Conservation (phyloP, 2,329 filamentous ascomycete species). For the Phialophora chinensis region DNA sequence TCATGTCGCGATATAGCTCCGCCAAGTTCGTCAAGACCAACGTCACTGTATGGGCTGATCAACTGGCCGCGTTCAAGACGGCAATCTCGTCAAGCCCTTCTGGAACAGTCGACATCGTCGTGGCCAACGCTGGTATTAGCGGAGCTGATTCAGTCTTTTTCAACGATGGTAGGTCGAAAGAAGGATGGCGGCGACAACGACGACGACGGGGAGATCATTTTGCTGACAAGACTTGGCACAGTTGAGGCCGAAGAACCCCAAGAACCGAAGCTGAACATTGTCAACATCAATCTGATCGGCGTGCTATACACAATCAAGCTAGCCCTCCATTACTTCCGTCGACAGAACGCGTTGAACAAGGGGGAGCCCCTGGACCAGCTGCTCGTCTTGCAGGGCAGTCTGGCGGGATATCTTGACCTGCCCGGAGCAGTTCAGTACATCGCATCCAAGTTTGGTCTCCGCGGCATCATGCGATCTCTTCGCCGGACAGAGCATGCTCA, state of each 20-base stretch:
- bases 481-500: conserved; percentile 45
- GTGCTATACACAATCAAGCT: conserved; percentile 38
- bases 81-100: conserved; percentile 61
- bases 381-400: conserved; percentile 45
- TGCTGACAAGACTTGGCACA: conserved; percentile 35
- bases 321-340: conserved; percentile 45
- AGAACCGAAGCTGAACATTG: conserved; percentile 45
- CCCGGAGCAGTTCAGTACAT: conserved; percentile 46
- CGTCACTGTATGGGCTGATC: conserved; percentile 69
- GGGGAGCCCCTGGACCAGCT: conserved; percentile 38
- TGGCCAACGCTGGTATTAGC: conserved; percentile 70
- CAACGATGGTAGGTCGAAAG: conserved; percentile 31
- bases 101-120: conserved; percentile 66
- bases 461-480: conserved; percentile 49
- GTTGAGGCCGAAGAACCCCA: conserved; percentile 36
- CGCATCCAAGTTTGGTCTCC: conserved; percentile 47
- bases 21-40: conserved; percentile 53
- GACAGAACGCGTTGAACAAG: conserved; percentile 39
- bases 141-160: conserved; percentile 45
- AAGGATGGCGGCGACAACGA: conserved; percentile 43
- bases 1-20: conserved; percentile 15
- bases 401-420: conserved; percentile 46
- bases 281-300: conserved; percentile 40
- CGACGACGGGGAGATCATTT: neutral
- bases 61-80: conserved; percentile 67